Conservation (phyloP, 2,329 filamentous ascomycete species). For the Colletotrichum sp. region DNA sequence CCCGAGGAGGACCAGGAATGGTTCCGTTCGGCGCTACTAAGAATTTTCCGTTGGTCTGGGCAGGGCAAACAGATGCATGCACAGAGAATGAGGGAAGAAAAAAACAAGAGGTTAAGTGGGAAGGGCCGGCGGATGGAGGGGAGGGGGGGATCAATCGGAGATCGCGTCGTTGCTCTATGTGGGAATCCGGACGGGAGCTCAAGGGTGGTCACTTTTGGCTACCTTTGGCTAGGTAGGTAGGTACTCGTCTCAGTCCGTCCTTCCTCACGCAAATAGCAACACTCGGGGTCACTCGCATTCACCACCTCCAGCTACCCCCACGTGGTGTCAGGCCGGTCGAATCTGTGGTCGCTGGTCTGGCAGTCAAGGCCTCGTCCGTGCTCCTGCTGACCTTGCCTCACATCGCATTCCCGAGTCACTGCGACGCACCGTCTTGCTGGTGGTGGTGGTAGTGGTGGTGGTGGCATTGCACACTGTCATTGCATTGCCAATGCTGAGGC, state of each 20-base stretch:
- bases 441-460: not conserved
- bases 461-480: not conserved
- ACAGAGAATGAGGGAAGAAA: not conserved
- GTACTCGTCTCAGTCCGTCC: not conserved
- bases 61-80: not conserved
- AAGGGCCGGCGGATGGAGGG: not conserved
- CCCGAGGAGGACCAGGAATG: slow-evolving; percentile 8
- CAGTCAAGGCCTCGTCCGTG: not conserved
- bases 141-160: not conserved
- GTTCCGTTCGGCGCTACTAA: slow-evolving; percentile 1
- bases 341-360: not conserved
- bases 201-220: no score
- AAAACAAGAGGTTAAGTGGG: slow-evolving; percentile 10
- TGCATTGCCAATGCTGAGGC: not conserved
- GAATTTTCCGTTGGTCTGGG: slow-evolving; percentile 11
- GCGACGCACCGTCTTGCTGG: not conserved
- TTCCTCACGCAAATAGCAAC: not conserved
- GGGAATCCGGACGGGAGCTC: not conserved
- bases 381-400: not conserved
- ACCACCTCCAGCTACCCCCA: slow-evolving; percentile 1
- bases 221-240: not conserved
- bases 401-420: not conserved
- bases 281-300: not conserved
- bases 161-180: not conserved
- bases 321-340: slow-evolving; percentile 3